Base-by-base conservation (phyloP, 1,284 basidiomycete genomes). In the Thecaphora thlaspeos region DNA sequence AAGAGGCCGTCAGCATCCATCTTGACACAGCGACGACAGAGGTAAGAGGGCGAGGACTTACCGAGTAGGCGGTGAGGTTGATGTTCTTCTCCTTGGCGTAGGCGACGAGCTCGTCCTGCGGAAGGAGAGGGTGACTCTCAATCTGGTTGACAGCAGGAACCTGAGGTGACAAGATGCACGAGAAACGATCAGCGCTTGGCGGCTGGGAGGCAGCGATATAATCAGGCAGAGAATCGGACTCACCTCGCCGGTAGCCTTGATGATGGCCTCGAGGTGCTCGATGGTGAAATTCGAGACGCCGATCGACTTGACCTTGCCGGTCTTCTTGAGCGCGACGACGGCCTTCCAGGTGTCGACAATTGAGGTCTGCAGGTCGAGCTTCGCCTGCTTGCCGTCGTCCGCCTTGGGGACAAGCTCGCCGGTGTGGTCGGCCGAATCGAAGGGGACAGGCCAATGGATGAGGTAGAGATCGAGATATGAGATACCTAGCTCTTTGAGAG, bases 71-170 rank as follows among this genome's bases (percentile, higher is more conserved):
- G 34, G 79, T 79, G 43, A 80, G 62, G 61, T 73, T 69, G 51
- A 77, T 73, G 60, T 71, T 68, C 48, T 75, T 65, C 43, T 55
- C 17, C 46, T 67, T 56, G 43, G 54, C 55, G 61, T 68, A 74
- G 19, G 55, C 55, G 40, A 68, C 68, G 14, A 76, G 59, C 32
- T 74, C 75, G 49, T 75, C 68, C 55, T 76, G 75, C 12, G 70
- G 73, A 14, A 76, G 68, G 4, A 75, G 59, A 8, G 90, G 90
- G 81, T 93, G 91, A 30, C 84, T 84, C 79, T 92, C 89, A 63
- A 92, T 82, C 81, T 93, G 90, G 81, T 91, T 91, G 43, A 82
- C 85, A 38, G 83, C 87, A 19, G 90, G 90, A n/a, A n/a, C n/a
- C n/a, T n/a, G n/a, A n/a, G n/a, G n/a, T n/a, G n/a, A n/a, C n/a